Base-by-base conservation (phyloP, 2,329 filamentous ascomycete species). In the Colletotrichum melonis region DNA sequence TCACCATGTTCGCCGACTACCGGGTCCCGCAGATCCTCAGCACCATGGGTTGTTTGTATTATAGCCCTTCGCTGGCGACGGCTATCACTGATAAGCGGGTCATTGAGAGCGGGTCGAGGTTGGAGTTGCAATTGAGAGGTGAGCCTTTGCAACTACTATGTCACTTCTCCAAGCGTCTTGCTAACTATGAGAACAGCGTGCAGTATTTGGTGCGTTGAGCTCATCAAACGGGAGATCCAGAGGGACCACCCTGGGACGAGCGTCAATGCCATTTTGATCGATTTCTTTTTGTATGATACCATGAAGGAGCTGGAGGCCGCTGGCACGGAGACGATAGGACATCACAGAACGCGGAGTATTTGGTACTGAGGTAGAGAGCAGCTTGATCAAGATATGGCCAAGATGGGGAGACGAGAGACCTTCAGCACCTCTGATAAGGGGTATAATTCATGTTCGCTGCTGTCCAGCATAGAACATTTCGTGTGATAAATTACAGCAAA, bases 1-100 rank as follows among this genome's bases (percentile, higher is more conserved):
- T 99, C 78, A 99, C 97, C 74, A 98, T 98, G 92, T 99, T 99
- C 86, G 95, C 97, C 79, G 97, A 99, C 85, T 99, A 99, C 81
- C 93, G 97, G 56, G 93, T 99, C 67, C 97, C 97, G 16, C 97
- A 99, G 84, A 97, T 98, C 77, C 89, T 99, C 42, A 91, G 95
- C 78, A 91, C 91, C 11, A 87, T 98, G 57, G 94, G 94, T 22
- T 96, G 95, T 71, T 84, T 99, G 63, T 91, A 90, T 78, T 98
- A 97, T 83, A 95, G 94, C 75, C 97, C 97, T 0, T 88, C 92
- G 0, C 85, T 99, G 57, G 92, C 95, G 63, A 87, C 88, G 42
- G 88, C 92, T 19, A 92, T 99, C 77, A 88, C 89, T 38, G 86
- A 88, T 32, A 88, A 90, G 65, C 88, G 92, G 75, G 79, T 88